Conservation (phyloP, 2,329 filamentous ascomycete species). For the Ascochyta clinopodiicola region DNA sequence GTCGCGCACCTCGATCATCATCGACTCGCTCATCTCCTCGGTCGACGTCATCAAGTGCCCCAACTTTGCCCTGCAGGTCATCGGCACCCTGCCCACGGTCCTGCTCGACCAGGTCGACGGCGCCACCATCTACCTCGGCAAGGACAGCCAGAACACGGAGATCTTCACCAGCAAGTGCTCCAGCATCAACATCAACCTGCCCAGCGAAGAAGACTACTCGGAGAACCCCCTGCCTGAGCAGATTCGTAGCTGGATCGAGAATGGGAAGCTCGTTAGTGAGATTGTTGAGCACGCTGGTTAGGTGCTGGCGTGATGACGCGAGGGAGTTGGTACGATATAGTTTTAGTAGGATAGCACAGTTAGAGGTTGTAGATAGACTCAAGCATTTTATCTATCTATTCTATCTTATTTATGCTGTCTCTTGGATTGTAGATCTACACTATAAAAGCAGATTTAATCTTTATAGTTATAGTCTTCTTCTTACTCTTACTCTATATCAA, state of each 20-base stretch:
- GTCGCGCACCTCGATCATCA: slow-evolving; percentile 78
- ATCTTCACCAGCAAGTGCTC: slow-evolving; percentile 89
- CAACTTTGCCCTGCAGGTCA: slow-evolving; percentile 92
- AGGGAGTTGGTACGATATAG: no score
- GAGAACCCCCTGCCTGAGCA: slow-evolving; percentile 90
- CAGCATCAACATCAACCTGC: slow-evolving; percentile 85
- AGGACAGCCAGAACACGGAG: slow-evolving; percentile 78
- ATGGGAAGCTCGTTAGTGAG: slow-evolving; percentile 83
- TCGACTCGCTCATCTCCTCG: slow-evolving; percentile 88
- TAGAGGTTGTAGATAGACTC: background rate
- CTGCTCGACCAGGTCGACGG: slow-evolving; percentile 93
- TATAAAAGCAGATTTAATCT: no score
- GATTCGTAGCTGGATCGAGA: slow-evolving; percentile 79
- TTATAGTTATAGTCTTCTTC: no score
- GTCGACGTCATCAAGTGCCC: slow-evolving; percentile 95
- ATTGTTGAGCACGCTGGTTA: slow-evolving; percentile 94
- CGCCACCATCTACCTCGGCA: slow-evolving; percentile 83
- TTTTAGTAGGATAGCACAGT: no score
- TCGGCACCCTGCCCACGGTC: slow-evolving; percentile 84
- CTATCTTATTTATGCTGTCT: background rate
- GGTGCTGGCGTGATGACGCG: background rate
- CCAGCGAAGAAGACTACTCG: slow-evolving; percentile 77
- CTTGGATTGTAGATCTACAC: no score
- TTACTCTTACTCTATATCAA: no score
- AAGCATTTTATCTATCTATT: background rate